phyloP scores from a whole-genome alignment of 345 rosid species.

The Lagerstroemia speciosa region DNA sequence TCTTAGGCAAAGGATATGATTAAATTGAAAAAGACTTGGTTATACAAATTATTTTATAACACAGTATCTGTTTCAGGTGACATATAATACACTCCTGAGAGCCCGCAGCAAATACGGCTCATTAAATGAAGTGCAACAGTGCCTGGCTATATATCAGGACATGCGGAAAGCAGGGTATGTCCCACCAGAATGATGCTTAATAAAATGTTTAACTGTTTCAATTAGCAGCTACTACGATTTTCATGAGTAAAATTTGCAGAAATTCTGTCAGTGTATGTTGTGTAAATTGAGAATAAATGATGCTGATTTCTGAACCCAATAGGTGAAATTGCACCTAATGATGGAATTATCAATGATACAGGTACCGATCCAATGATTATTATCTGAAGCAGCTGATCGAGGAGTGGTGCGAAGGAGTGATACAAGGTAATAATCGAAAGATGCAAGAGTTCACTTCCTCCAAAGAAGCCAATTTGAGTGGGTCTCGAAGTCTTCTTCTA shows the following conservation, averaged over 20 bases:
- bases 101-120: constrained; percentile 81
- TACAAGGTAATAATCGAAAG: constrained; percentile 37
- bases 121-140: constrained; percentile 73
- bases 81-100: constrained; percentile 73
- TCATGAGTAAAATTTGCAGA: neutral
- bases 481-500: constrained; percentile 54
- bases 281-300: neutral
- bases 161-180: constrained; percentile 90
- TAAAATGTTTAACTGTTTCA: neutral
- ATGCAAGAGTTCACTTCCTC: constrained; percentile 23
- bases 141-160: constrained; percentile 78
- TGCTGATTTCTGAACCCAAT: neutral
- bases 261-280: neutral
- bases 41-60: neutral
- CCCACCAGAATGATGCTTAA: neutral
- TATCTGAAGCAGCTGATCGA: constrained; percentile 80
- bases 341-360: constrained; percentile 20
- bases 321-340: neutral
- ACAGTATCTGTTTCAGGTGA: constrained; percentile 47
- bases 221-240: neutral
- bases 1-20: neutral
- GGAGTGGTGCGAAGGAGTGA: constrained; percentile 96
- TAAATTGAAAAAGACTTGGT: neutral
- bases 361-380: constrained; percentile 70
- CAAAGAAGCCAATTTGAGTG: constrained; percentile 28